phyloP scores from a whole-genome alignment of 352 stramenopile genomes.

The Globisporangium cylindrosporum region DNA sequence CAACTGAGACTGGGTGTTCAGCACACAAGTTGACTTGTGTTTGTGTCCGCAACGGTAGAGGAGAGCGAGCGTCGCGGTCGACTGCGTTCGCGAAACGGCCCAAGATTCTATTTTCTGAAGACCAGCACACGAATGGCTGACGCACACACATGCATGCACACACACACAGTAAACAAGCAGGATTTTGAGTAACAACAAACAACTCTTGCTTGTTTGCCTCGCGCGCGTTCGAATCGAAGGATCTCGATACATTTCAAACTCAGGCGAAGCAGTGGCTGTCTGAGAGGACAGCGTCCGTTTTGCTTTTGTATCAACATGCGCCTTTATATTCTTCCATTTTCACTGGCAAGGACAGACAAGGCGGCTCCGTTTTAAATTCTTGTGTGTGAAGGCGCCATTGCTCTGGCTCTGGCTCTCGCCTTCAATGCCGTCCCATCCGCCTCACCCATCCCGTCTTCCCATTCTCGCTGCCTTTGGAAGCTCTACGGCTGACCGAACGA shows the following conservation, averaged over 20 bases:
- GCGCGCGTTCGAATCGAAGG: background rate
- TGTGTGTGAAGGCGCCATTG: background rate
- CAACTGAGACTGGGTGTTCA: background rate
- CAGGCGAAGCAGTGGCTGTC: background rate
- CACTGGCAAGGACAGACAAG: background rate
- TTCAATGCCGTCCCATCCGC: background rate
- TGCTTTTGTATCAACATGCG: background rate
- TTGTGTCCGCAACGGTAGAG: background rate
- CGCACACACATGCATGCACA: background rate
- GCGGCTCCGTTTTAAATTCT: background rate
- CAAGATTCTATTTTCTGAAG: constrained; percentile 12
- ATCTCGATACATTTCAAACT: background rate
- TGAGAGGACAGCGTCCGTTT: background rate
- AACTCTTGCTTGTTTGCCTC: background rate
- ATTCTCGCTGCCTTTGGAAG: no score
- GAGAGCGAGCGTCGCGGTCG: no score
- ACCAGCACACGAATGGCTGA: background rate
- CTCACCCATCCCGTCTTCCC: background rate
- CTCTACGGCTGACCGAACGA: no score
- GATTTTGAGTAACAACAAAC: background rate
- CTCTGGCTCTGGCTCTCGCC: background rate
- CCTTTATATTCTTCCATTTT: background rate
- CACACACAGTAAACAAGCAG: background rate
- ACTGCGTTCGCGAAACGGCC: constrained; percentile 1
- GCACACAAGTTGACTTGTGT: background rate